Conservation (phyloP, 306 rosid genomes). For the Pyrus betulifolia region DNA sequence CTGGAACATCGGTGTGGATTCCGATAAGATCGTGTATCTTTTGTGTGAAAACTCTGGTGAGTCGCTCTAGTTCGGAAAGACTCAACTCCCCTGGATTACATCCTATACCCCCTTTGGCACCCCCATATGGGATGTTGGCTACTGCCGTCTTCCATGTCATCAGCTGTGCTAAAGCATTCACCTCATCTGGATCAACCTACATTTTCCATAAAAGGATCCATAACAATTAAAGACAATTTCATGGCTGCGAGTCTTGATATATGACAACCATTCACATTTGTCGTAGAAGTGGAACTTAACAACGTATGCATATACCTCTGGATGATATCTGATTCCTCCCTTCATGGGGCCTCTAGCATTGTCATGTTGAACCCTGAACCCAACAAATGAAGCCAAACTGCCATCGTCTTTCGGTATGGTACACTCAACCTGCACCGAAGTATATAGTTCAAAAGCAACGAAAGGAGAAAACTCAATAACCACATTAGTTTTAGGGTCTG, state of each 20-base stretch:
- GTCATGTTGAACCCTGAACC: slow-evolving; percentile 94
- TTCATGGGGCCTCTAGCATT: slow-evolving; percentile 99
- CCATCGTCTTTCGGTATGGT: slow-evolving; percentile 94
- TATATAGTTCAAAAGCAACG: neutral
- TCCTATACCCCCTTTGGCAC: slow-evolving; percentile 98
- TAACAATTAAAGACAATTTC: neutral
- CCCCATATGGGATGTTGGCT: slow-evolving; percentile 91
- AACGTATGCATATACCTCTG: slow-evolving; percentile 50
- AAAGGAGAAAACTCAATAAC: neutral
- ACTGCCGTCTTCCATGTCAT: slow-evolving; percentile 99
- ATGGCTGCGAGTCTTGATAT: neutral
- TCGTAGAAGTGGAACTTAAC: neutral
- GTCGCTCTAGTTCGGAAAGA: slow-evolving; percentile 73
- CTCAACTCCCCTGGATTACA: slow-evolving; percentile 67
- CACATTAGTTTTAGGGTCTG: neutral
- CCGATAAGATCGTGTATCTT: slow-evolving; percentile 91
- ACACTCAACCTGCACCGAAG: slow-evolving; percentile 69
- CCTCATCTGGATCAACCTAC: slow-evolving; percentile 98
- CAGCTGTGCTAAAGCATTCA: slow-evolving; percentile 90
- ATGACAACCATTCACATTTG: neutral
- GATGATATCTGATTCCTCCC: slow-evolving; percentile 99
- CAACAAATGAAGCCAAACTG: slow-evolving; percentile 69
- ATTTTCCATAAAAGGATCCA: neutral
- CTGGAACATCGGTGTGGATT: slow-evolving; percentile 81
- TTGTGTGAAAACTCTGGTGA: slow-evolving; percentile 91